phyloP scores from a whole-genome alignment of 2,329 filamentous ascomycete species.

The Xylaria polymorpha region DNA sequence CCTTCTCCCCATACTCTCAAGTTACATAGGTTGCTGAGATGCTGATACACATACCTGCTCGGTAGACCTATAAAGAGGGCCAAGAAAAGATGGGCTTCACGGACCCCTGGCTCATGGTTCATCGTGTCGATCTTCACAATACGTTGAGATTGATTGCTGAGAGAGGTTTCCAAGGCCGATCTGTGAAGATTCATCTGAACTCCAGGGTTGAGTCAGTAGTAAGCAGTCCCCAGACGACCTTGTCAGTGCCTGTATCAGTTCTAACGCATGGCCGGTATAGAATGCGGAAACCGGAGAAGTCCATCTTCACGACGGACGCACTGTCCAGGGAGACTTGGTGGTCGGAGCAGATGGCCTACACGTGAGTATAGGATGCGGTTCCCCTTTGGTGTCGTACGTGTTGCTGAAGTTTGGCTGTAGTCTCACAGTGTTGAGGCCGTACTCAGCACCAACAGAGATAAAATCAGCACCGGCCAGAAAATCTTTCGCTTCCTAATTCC shows the following conservation, averaged over 20 bases:
- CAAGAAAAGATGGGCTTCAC: slow-evolving; percentile 14
- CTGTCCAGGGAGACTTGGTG: slow-evolving; percentile 29
- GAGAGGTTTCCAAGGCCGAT: slow-evolving; percentile 22
- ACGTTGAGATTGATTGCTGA: slow-evolving; percentile 22
- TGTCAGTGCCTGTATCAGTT: background rate
- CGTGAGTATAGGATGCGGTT: slow-evolving; percentile 19
- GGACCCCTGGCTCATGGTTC: slow-evolving; percentile 29
- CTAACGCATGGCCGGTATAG: slow-evolving; percentile 8
- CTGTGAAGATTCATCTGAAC: slow-evolving; percentile 33
- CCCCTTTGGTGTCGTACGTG: background rate
- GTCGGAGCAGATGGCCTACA: slow-evolving; percentile 35
- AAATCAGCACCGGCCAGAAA: slow-evolving; percentile 25
- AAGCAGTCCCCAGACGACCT: slow-evolving; percentile 5
- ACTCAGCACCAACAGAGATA: slow-evolving; percentile 23
- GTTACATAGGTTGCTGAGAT: background rate
- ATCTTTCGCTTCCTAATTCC: slow-evolving; percentile 34
- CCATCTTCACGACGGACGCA: slow-evolving; percentile 26
- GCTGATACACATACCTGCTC: slow-evolving; percentile 11
- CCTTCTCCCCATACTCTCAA: background rate
- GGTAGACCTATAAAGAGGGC: slow-evolving; percentile 15
- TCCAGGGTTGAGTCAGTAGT: slow-evolving; percentile 35
- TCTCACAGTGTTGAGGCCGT: slow-evolving; percentile 24
- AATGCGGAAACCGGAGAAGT: slow-evolving; percentile 34
- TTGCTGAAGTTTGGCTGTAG: slow-evolving; percentile 12
- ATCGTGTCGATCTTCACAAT: slow-evolving; percentile 34